These are phyloP conservation scores for Odontarrhena argentea DNA, from an alignment of 345 rosid genomes.

Conservation along the genomic window DNA sequence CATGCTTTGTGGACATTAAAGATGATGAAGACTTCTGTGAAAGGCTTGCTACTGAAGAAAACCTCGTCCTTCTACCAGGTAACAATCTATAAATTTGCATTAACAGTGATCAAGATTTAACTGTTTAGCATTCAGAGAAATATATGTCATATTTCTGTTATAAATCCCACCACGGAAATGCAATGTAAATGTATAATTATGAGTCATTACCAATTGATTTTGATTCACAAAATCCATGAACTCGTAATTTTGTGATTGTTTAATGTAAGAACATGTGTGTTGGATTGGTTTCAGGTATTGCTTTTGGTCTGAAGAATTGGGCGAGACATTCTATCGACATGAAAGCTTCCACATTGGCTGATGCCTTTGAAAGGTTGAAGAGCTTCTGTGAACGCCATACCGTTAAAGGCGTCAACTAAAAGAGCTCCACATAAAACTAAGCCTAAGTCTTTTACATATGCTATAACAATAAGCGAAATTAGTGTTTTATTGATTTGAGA, in stretches of 20 bases:
- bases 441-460: constrained; percentile 8
- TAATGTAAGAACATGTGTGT: background rate
- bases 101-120: too few relatives aligned
- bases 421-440: background rate
- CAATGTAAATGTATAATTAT: too few relatives aligned
- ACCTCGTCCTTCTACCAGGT: constrained; percentile 63
- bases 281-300: too few relatives aligned
- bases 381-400: background rate
- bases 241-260: too few relatives aligned
- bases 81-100: background rate
- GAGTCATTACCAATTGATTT: too few relatives aligned
- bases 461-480: background rate
- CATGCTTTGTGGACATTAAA: constrained; percentile 47
- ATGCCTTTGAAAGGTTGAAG: constrained; percentile 1
- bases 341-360: background rate
- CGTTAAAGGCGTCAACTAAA: background rate
- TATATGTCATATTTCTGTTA: too few relatives aligned
- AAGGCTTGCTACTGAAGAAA: constrained; percentile 56
- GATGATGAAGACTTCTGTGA: constrained; percentile 57
- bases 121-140: too few relatives aligned
- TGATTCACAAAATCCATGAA: too few relatives aligned
- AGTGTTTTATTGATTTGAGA: background rate
- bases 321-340: background rate
- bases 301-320: constrained; percentile 38
- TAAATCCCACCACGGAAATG: too few relatives aligned